These are phyloP conservation scores for Verticillium isaacii DNA, from an alignment of 2,329 filamentous ascomycete genomes.

Conservation along the genomic window DNA sequence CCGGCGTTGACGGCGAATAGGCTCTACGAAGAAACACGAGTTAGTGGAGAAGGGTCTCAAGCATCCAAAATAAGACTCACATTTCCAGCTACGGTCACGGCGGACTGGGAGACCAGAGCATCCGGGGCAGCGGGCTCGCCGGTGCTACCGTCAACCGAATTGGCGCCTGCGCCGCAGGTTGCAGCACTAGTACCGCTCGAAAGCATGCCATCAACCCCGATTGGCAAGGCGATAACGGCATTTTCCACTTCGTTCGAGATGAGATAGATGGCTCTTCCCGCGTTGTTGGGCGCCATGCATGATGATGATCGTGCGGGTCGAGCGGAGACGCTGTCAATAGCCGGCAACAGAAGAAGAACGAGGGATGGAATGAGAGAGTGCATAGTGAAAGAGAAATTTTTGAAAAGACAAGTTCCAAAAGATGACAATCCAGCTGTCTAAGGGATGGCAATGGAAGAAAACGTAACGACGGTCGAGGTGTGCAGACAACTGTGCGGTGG, in stretches of 20 bases:
- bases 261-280: constrained; percentile 47
- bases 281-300: neutral
- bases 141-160: constrained; percentile 29
- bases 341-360: neutral
- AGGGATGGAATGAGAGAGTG: neutral
- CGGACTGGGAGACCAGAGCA: constrained; percentile 44
- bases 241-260: constrained; percentile 49
- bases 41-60: neutral
- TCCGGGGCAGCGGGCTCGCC: constrained; percentile 40
- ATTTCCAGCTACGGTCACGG: constrained; percentile 42
- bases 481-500: neutral
- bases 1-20: constrained; percentile 53
- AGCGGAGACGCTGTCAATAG: neutral
- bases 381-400: neutral
- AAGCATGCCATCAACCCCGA: constrained; percentile 41
- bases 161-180: constrained; percentile 43
- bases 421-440: neutral
- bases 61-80: constrained; percentile 31
- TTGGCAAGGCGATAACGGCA: constrained; percentile 42
- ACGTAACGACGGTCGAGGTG: neutral
- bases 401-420: neutral
- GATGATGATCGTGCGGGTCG: neutral
- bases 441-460: neutral
- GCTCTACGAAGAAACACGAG: constrained; percentile 23
- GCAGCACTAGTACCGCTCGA: constrained; percentile 32